Conservation (phyloP, 2,329 filamentous ascomycete species). For the Colletotrichum tanaceti region DNA sequence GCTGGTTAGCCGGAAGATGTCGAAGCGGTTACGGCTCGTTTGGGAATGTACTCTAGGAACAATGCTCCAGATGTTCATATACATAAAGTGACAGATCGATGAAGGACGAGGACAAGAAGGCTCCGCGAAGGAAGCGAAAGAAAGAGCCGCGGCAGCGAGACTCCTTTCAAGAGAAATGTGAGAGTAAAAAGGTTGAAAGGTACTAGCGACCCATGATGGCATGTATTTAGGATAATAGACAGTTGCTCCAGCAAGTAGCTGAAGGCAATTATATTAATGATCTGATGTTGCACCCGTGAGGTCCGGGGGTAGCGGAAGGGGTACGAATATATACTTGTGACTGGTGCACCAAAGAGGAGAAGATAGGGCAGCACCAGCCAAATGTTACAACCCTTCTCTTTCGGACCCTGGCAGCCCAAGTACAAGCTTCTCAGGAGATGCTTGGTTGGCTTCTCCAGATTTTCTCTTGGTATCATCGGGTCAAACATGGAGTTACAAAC, state of each 20-base stretch:
- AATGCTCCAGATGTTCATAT: too few relatives aligned
- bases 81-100: background rate
- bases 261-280: background rate
- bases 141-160: background rate
- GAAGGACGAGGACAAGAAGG: conserved; percentile 6
- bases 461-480: background rate
- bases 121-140: background rate
- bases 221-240: background rate
- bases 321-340: too few relatives aligned
- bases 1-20: background rate
- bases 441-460: background rate
- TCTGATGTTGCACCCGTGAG: background rate
- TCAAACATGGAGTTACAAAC: background rate
- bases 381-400: background rate
- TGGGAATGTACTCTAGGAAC: background rate
- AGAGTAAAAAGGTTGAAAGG: background rate
- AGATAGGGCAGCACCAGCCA: too few relatives aligned
- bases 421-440: conserved; percentile 4
- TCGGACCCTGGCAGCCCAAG: background rate
- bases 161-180: background rate
- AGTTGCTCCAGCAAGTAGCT: background rate
- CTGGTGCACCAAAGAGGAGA: background rate
- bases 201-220: background rate
- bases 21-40: background rate
- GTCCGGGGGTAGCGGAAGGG: background rate